Conservation (phyloP, 2,329 filamentous ascomycete genomes). For the Ophiostoma fasciatum region DNA sequence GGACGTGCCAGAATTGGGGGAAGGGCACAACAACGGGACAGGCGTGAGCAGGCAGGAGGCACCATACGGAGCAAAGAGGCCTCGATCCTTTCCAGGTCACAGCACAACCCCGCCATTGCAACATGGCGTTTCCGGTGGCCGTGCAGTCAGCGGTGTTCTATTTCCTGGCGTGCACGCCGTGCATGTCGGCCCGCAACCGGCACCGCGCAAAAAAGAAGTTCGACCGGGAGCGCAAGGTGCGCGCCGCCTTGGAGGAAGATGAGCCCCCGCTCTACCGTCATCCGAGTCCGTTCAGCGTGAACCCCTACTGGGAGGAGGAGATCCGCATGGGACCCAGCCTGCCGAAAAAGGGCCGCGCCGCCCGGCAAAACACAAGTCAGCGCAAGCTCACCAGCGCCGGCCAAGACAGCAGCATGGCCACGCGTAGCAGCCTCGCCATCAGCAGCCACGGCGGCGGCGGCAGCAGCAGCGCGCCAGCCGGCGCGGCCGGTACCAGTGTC, state of each 20-base stretch:
- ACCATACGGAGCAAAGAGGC: neutral
- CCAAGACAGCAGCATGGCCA: conserved; percentile 32
- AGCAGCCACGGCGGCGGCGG: conserved; percentile 16
- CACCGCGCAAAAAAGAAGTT: conserved; percentile 58
- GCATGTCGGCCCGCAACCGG: conserved; percentile 53
- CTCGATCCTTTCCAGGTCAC: too few relatives aligned
- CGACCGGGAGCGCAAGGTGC: conserved; percentile 50
- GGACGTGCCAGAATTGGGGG: too few relatives aligned
- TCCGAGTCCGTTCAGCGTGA: conserved; percentile 70
- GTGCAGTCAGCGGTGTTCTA: conserved; percentile 69
- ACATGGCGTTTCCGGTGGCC: conserved; percentile 41
- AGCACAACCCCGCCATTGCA: neutral
- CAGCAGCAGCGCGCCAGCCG: too few relatives aligned
- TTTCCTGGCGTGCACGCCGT: conserved; percentile 64
- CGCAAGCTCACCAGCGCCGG: conserved; percentile 44
- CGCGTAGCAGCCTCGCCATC: conserved; percentile 23
- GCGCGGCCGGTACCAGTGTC: conserved; percentile 17
- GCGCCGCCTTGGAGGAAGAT: conserved; percentile 48
- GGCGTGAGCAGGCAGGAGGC: too few relatives aligned
- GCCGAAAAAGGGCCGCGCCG: conserved; percentile 41
- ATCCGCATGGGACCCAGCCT: conserved; percentile 67
- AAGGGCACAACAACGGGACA: too few relatives aligned
- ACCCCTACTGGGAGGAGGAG: conserved; percentile 79
- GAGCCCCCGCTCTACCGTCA: conserved; percentile 65
- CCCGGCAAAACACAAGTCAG: conserved; percentile 42